Base-by-base conservation (phyloP, 768 basidiomycete species). In the Sarcodon sp. region DNA sequence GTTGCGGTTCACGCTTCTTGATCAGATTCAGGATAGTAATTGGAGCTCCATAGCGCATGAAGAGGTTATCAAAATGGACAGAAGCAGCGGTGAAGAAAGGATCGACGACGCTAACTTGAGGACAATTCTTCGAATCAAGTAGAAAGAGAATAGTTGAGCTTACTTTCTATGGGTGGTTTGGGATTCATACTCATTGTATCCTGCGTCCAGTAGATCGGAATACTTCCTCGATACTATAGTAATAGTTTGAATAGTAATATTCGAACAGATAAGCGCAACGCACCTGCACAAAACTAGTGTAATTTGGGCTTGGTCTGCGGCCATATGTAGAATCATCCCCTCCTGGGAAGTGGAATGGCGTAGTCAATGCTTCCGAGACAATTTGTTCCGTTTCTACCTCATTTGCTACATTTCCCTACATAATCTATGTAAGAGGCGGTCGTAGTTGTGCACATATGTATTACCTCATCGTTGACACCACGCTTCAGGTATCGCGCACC, bases 301-400 rank as follows among this genome's bases (percentile, higher is more conserved):
- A 97, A 47, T 87, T 83, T 0, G 93, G 87, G 59, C 78, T 87
- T 0, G 83, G 81, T 3, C 76, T 68, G 21, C 83, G 69, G 33
- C 66, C 62, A 15, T 59, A 58, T 2, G 54, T 47, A 7, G 59
- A 54, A 11, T 66, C 66, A 33, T 67, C 63, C 6, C 59, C 55
- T 9, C 70, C 66, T 7, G 87, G 87, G 54, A 73, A 83, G 59
- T 91, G 89, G 60, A 96, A 93, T 0, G 91, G 79, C 0, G 91
- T 93, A 0, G 87, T 93, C 5, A 88, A 60, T 0, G 87, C 85
- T 59, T 94, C 92, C 7, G 83, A 86, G 0, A 94, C 89, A 45
- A 99, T 94, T 58, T 99, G 96, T 61, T 99, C 96, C 0, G 92
- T 96, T 65, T 99, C 96, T 1, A 99, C 96, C 63, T 98, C 96